These are phyloP conservation scores for Scolecobasidium constrictum DNA, from an alignment of 2,329 filamentous ascomycete genomes.

Conservation along the genomic window DNA sequence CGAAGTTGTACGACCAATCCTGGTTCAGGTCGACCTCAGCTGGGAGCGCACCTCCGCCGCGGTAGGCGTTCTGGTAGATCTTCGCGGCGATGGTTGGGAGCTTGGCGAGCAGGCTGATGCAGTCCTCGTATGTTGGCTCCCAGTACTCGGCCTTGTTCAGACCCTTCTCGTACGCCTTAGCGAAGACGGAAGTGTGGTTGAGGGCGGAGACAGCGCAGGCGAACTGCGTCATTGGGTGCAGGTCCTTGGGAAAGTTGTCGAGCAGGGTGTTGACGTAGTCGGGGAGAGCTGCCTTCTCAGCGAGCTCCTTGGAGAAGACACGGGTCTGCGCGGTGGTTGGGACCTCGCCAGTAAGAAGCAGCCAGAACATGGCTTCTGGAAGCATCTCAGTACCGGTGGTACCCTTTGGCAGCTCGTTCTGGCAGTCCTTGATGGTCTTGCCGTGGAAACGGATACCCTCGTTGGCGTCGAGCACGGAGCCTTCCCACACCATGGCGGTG, in stretches of 20 bases:
- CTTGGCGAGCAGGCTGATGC: slow-evolving; percentile 87
- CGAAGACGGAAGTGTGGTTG: slow-evolving; percentile 89
- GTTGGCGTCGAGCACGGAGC: slow-evolving; percentile 89
- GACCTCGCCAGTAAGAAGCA: slow-evolving; percentile 85
- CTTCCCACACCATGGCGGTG: slow-evolving; percentile 98
- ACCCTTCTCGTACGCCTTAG: slow-evolving; percentile 82
- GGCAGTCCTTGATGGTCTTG: slow-evolving; percentile 96
- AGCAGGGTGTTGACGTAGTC: slow-evolving; percentile 78
- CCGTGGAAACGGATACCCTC: slow-evolving; percentile 98
- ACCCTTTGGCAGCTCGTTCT: slow-evolving; percentile 85
- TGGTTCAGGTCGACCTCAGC: slow-evolving; percentile 69
- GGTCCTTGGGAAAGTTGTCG: slow-evolving; percentile 74
- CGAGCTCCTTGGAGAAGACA: slow-evolving; percentile 72
- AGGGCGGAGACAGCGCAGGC: slow-evolving; percentile 91
- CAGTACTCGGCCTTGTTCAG: slow-evolving; percentile 96
- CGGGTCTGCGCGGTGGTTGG: slow-evolving; percentile 76
- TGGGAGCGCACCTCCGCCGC: slow-evolving; percentile 61
- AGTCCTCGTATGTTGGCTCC: slow-evolving; percentile 96
- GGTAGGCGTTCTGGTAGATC: slow-evolving; percentile 89
- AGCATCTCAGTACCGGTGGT: slow-evolving; percentile 91
- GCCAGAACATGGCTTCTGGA: slow-evolving; percentile 99
- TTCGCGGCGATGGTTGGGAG: slow-evolving; percentile 93
- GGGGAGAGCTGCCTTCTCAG: slow-evolving; percentile 74
- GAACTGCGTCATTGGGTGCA: slow-evolving; percentile 98
- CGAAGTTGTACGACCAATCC: slow-evolving; percentile 99